phyloP scores from a whole-genome alignment of 2,329 filamentous ascomycete genomes.

The Penicillium brasilianum region DNA sequence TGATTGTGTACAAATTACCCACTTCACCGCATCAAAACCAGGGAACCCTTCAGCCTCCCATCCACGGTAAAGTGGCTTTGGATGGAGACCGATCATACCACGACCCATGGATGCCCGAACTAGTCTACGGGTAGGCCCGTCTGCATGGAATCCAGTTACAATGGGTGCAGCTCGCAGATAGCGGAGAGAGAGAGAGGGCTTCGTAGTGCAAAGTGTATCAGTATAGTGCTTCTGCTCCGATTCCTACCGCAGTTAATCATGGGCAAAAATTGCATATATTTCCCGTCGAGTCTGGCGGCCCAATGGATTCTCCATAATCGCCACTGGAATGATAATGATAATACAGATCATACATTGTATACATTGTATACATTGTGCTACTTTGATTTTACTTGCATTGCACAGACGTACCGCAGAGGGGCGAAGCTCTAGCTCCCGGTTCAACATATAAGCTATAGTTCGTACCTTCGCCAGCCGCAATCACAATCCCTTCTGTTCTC shows the following conservation, averaged over 20 bases:
- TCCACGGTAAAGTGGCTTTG: conserved; percentile 14
- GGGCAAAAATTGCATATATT: background rate
- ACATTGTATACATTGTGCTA: background rate
- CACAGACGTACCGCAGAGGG: background rate
- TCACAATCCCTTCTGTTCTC: background rate
- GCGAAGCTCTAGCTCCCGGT: background rate
- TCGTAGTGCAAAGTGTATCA: too few relatives aligned
- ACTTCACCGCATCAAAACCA: conserved; percentile 40
- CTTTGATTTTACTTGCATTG: background rate
- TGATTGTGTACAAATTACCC: conserved; percentile 1
- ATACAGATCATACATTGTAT: background rate
- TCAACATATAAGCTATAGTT: background rate
- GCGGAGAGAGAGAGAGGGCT: background rate
- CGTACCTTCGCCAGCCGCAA: background rate
- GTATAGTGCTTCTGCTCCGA: too few relatives aligned
- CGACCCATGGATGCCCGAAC: conserved; percentile 21
- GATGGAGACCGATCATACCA: background rate
- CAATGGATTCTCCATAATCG: background rate
- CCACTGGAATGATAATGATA: background rate
- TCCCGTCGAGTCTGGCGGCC: conserved; percentile 4
- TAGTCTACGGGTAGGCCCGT: conserved; percentile 22
- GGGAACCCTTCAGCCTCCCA: conserved; percentile 23
- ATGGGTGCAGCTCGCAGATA: conserved; percentile 9
- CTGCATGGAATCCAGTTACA: conserved; percentile 18
- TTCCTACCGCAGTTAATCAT: background rate